Base-by-base conservation (phyloP, 2,329 filamentous ascomycete genomes). In the Biscogniauxia marginata region DNA sequence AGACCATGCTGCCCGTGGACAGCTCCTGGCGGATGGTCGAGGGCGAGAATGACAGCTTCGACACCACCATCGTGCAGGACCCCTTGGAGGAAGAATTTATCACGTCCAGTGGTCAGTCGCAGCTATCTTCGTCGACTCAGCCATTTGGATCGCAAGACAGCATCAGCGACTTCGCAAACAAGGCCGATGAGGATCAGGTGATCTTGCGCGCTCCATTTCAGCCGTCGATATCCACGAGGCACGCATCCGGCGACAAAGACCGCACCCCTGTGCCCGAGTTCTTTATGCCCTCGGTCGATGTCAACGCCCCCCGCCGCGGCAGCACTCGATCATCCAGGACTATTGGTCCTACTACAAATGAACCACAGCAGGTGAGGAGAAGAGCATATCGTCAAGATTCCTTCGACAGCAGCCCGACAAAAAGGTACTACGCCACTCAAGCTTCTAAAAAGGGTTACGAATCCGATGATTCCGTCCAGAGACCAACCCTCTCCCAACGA, bases 21-120 rank as follows among this genome's bases (percentile, higher is more conserved):
- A 77, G 79, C 61, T 85, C 82, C 19, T 85, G 83, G 83, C 82
- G 83, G 63, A 77, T 85, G 72, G 81, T 85, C 11, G 83, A 79
- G 53, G 73, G 77, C 65, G 82, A 84, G 54, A 79, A 84, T 67
- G 82, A 85, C 65, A 84, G 81, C 65, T 85, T 85, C 66, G 82
- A 84, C 62, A 83, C 81, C 5, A 78, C 78, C 8, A 74, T 84
- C 53, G 70, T 84, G 16, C 76, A 78, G 7, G 75, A 77, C 30
- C 68, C 79, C 24, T 70, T 70, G 34, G 73, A 74, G 46, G 77
- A 78, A 46, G 73, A 77, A 49, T 70, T 75, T 21, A 63, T 73
- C 50, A 57, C 74, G 1, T 77, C 76, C 47, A 76, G 75, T 65
- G 72, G 75, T 46, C 79, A 79, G 11, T 82, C 81, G 1, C 81